Conservation (phyloP, 1,139 yeast species). For the Suhomyces guaymorum region DNA sequence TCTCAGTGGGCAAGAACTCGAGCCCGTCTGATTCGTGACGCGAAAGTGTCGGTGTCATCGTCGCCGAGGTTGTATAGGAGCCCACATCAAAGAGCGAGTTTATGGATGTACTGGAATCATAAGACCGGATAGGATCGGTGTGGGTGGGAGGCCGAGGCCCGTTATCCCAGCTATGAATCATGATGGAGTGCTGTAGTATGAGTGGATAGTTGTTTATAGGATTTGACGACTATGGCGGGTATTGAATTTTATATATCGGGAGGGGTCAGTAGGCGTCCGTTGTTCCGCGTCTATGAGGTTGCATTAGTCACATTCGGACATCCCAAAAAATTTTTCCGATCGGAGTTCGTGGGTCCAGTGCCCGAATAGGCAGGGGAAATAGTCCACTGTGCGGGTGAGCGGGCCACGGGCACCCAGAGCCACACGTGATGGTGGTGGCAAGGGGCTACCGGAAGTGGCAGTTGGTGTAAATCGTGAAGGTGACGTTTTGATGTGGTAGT, state of each 20-base stretch:
- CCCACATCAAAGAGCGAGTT: conserved; percentile 30
- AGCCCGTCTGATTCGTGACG: conserved; percentile 16
- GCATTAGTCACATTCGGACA: conserved; percentile 3
- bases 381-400: too few relatives aligned
- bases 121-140: conserved; percentile 10
- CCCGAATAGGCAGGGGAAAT: conserved; percentile 5
- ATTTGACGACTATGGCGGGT: background rate
- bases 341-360: conserved; percentile 12
- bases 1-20: conserved; percentile 13
- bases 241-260: background rate
- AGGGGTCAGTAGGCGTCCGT: background rate
- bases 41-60: conserved; percentile 17
- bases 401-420: too few relatives aligned
- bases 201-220: background rate
- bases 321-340: conserved; percentile 16
- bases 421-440: too few relatives aligned
- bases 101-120: conserved; percentile 29
- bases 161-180: too few relatives aligned
- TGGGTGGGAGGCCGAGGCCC: too few relatives aligned
- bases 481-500: too few relatives aligned
- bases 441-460: too few relatives aligned
- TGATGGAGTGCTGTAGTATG: background rate
- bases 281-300: background rate
- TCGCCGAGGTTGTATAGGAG: conserved; percentile 18
- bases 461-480: too few relatives aligned